Percentiles rank a stretch among this genome's conserved stretches.
Evolutionary conservation across 2,329 filamentous ascomycete species (phyloP).

Genomic region (Lachnellula hyalina): DNA sequence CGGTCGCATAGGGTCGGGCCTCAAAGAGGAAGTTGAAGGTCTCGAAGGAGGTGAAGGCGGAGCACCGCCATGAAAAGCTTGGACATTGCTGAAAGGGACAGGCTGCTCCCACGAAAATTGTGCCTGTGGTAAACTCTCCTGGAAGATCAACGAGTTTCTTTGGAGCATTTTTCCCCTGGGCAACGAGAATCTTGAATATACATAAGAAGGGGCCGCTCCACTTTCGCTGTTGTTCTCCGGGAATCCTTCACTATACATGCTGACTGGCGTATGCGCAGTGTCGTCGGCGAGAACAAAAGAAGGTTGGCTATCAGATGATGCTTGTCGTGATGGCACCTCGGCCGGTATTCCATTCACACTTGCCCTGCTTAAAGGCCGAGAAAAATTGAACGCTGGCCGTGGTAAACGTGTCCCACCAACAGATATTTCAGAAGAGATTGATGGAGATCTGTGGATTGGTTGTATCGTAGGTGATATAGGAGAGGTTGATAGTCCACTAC

Average conservation of each 20-base stretch:
- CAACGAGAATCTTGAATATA: conserved; percentile 78
- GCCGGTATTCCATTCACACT: conserved; percentile 49
- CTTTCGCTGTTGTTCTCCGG: conserved; percentile 46
- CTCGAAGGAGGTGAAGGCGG: conserved; percentile 59
- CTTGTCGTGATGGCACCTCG: conserved; percentile 49
- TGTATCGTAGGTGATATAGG: conserved; percentile 59
- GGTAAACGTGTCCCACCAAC: conserved; percentile 52
- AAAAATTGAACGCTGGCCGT: conserved; percentile 86
- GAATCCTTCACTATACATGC: conserved; percentile 66
- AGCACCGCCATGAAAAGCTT: conserved; percentile 40
- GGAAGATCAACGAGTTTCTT: conserved; percentile 56
- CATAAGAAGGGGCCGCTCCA: conserved; percentile 65
- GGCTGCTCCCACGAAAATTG: conserved; percentile 62
- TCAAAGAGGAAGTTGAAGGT: conserved; percentile 49
- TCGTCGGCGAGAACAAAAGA: conserved; percentile 60
- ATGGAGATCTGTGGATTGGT: conserved; percentile 71
- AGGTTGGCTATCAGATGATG: conserved; percentile 62
- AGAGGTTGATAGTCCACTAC: conserved; percentile 58
- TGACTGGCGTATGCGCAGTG: conserved; percentile 62
- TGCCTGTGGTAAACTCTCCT: conserved; percentile 45
- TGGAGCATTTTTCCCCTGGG: conserved; percentile 78
- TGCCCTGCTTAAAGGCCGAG: conserved; percentile 75
- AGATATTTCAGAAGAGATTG: conserved; percentile 76
- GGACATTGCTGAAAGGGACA: conserved; percentile 37
- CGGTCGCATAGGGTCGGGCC: conserved; percentile 31